A percentile compares a stretch with the other conserved stretches of the same genome.
Evolutionary conservation across 2,329 filamentous ascomycete genomes (phyloP).

Genomic region (Fusarium globosum): DNA sequence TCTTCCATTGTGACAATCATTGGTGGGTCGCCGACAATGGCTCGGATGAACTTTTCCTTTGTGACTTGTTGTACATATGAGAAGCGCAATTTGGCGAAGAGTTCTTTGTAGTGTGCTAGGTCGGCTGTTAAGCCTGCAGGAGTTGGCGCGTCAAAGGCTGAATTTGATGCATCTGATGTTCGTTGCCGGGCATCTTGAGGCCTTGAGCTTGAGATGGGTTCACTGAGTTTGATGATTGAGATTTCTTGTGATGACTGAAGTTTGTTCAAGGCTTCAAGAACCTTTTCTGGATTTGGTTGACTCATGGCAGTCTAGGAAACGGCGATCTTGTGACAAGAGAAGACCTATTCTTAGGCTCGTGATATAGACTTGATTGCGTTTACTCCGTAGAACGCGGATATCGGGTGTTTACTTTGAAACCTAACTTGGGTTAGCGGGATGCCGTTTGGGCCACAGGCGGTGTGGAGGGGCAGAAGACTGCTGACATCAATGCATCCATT

Average conservation of each 20-base stretch:
- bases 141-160: constrained; percentile 73
- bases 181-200: constrained; percentile 59
- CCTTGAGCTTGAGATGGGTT: constrained; percentile 72
- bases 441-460: constrained; percentile 26
- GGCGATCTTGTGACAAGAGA: too few species aligned
- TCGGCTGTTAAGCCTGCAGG: constrained; percentile 85
- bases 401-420: constrained; percentile 56
- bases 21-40: constrained; percentile 90
- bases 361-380: constrained; percentile 1
- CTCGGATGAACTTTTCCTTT: constrained; percentile 96
- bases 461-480: constrained; percentile 33
- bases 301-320: constrained; percentile 42
- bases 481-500: constrained; percentile 23
- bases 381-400: constrained; percentile 6
- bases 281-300: constrained; percentile 50
- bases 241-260: constrained; percentile 71
- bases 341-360: not conserved
- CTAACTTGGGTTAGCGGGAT: constrained; percentile 44
- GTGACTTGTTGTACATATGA: constrained; percentile 98
- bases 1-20: constrained; percentile 85
- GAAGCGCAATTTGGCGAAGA: constrained; percentile 96
- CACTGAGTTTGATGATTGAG: constrained; percentile 80
- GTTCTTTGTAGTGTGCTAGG: constrained; percentile 89
- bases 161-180: constrained; percentile 77
- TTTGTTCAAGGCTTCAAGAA: constrained; percentile 61